Evolutionary conservation across 306 rosid species (phyloP), one percentile per base, ranked within the genome.

Genomic region (Pyrus pyrifolia): DNA sequence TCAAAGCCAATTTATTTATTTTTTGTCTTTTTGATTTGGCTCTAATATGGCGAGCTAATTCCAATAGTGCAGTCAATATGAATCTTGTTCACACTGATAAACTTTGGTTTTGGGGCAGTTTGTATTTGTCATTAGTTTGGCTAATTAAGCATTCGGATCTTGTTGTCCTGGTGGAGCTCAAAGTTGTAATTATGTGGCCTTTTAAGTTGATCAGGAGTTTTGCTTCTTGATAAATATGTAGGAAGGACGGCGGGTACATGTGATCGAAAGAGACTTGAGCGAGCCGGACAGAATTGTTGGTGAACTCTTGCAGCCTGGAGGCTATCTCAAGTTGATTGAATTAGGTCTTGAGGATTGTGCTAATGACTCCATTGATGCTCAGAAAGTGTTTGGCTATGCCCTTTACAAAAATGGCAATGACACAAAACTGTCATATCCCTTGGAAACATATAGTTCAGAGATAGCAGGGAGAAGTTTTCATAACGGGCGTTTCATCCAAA

Each of bases 251-350:
- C 78, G 57, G 72, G 93, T 91, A 44, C 96, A 85, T 73, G 91
- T 87, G 63, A 86, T 93, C 57, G 98, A 93, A 59, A 89, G 98
- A 70, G 98, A 93, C 78, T 84, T 93, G 82, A 87, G 45, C 49
- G 96, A 93, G 75, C 98, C 91, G 33, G 90, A 89, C 27, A 87
- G 97, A 75, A 93, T 91, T 82, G 97, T 89, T 31, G 97, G 97
- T 40, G 98, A 93, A 81, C 81, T 93, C 75, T 83, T 93, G 31
- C 98, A 93, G 74, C 98, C 98, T 27, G 97, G 98, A 4, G 98
- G 98, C 12, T 93, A 93, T 82, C 84, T 93, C 33, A 89, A 85
- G 80, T 76, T 91, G 73, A 61, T 87, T 51, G 97, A 91, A 60
- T 85, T 93, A 79, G 93, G 89, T 71, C 91, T 93, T 55, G 79